Percentiles rank a stretch among this genome's conserved stretches.
These are phyloP conservation scores for Phialophora tarda DNA, from an alignment of 2,329 filamentous ascomycete species.

Conservation along the genomic window DNA sequence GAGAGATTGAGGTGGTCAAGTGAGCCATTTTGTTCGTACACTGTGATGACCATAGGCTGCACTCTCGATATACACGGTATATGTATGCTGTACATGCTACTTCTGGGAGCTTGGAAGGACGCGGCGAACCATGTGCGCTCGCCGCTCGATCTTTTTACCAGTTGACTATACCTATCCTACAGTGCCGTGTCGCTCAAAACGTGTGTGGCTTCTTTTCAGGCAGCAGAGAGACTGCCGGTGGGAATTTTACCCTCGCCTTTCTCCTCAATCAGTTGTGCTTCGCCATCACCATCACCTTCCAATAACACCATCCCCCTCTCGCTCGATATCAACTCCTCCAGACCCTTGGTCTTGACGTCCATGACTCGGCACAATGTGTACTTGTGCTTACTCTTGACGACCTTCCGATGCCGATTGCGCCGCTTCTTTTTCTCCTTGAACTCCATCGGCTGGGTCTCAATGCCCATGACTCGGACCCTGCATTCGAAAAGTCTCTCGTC, in stretches of 20 bases:
- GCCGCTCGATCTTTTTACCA: background rate
- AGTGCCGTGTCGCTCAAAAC: background rate
- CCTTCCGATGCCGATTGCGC: constrained; percentile 69
- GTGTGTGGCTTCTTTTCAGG: background rate
- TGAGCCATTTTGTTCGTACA: background rate
- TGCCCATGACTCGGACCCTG: constrained; percentile 80
- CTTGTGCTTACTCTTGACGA: constrained; percentile 84
- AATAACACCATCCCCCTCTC: constrained; percentile 47
- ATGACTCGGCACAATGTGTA: constrained; percentile 86
- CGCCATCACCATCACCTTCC: constrained; percentile 23
- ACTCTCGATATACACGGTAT: background rate
- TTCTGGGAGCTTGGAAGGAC: background rate
- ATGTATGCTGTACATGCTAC: background rate
- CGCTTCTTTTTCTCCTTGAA: constrained; percentile 67
- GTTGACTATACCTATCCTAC: background rate
- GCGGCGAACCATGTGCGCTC: background rate
- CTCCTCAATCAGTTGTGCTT: background rate
- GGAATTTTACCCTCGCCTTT: background rate
- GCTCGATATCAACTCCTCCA: constrained; percentile 58
- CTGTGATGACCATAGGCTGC: background rate
- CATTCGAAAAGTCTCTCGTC: constrained; percentile 86
- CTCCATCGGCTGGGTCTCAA: constrained; percentile 73
- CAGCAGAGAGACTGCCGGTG: background rate
- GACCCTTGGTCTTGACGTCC: constrained; percentile 72
- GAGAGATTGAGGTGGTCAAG: background rate